Percentiles rank a stretch among this genome's conserved stretches.
phyloP scores from a whole-genome alignment of 2,329 filamentous ascomycete genomes.

The Trichoderma atroviride region DNA sequence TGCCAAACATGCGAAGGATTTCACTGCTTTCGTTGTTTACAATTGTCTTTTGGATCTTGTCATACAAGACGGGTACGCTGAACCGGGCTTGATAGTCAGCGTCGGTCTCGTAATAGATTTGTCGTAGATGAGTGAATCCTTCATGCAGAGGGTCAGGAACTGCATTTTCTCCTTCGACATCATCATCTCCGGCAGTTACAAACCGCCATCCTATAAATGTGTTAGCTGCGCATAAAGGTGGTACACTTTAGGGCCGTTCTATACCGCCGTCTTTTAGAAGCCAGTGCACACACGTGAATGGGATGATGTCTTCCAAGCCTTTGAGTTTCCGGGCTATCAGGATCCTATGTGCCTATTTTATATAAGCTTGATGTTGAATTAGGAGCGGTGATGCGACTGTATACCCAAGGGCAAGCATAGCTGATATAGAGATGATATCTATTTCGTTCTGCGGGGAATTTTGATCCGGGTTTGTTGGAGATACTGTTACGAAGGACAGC shows the following conservation, averaged over 20 bases:
- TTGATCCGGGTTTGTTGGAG: conserved; percentile 67
- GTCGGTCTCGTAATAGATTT: conserved; percentile 77
- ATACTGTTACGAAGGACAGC: conserved; percentile 80
- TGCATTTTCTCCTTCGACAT: conserved; percentile 60
- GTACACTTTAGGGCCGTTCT: background rate
- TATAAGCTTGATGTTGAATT: background rate
- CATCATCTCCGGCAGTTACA: conserved; percentile 59
- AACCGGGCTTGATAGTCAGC: conserved; percentile 74
- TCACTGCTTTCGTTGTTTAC: conserved; percentile 90
- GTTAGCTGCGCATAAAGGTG: background rate
- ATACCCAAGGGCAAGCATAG: conserved; percentile 86
- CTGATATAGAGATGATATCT: conserved; percentile 93
- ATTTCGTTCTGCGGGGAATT: conserved; percentile 81
- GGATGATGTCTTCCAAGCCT: conserved; percentile 82
- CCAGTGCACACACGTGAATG: conserved; percentile 84
- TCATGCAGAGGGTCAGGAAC: conserved; percentile 69
- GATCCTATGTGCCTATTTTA: conserved; percentile 69
- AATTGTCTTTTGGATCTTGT: conserved; percentile 71
- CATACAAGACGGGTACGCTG: conserved; percentile 83
- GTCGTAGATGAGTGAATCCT: conserved; percentile 66
- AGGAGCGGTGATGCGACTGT: conserved; percentile 17
- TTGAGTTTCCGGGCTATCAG: conserved; percentile 88
- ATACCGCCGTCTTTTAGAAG: conserved; percentile 67
- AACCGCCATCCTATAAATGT: conserved; percentile 67
- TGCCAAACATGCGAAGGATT: conserved; percentile 86